Conservation (phyloP, 1,284 basidiomycete genomes). For the Microbotryomycetes sp. region DNA sequence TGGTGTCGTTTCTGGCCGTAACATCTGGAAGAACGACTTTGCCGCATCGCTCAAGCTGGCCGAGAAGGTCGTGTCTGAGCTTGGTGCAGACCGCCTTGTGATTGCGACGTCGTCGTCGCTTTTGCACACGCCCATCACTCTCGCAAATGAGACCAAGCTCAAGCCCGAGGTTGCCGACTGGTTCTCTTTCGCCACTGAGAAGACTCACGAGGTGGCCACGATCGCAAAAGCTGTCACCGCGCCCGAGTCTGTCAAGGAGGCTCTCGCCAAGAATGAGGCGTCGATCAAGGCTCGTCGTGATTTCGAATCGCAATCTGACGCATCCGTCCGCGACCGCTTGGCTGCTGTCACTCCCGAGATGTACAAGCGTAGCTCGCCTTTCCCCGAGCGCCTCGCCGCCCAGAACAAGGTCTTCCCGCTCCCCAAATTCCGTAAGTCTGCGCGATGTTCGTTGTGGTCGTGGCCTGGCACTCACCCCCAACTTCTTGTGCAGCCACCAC, state of each 20-base stretch:
- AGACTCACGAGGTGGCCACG: slow-evolving; percentile 81
- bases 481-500: slow-evolving; percentile 46
- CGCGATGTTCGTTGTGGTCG: slow-evolving; percentile 99
- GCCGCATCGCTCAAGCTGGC: slow-evolving; percentile 70
- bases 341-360: slow-evolving; percentile 80
- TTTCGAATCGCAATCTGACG: slow-evolving; percentile 92
- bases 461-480: slow-evolving; percentile 4
- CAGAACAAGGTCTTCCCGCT: slow-evolving; percentile 85
- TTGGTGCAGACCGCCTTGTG: slow-evolving; percentile 74
- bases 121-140: slow-evolving; percentile 94
- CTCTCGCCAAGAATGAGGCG: slow-evolving; percentile 76
- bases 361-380: slow-evolving; percentile 85
- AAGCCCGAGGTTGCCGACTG: slow-evolving; percentile 87
- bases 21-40: slow-evolving; percentile 99
- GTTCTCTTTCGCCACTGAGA: slow-evolving; percentile 99
- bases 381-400: slow-evolving; percentile 77
- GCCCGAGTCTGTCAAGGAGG: slow-evolving; percentile 58
- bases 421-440: slow-evolving; percentile 97
- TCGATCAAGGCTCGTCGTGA: slow-evolving; percentile 93
- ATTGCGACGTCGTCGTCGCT: slow-evolving; percentile 95
- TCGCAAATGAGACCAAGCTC: slow-evolving; percentile 88
- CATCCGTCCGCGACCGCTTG: slow-evolving; percentile 91
- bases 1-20: slow-evolving; percentile 95
- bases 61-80: slow-evolving; percentile 73
- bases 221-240: slow-evolving; percentile 76